These are phyloP conservation scores for Claviceps sorghi DNA, from an alignment of 2,329 filamentous ascomycete species.

Conservation along the genomic window DNA sequence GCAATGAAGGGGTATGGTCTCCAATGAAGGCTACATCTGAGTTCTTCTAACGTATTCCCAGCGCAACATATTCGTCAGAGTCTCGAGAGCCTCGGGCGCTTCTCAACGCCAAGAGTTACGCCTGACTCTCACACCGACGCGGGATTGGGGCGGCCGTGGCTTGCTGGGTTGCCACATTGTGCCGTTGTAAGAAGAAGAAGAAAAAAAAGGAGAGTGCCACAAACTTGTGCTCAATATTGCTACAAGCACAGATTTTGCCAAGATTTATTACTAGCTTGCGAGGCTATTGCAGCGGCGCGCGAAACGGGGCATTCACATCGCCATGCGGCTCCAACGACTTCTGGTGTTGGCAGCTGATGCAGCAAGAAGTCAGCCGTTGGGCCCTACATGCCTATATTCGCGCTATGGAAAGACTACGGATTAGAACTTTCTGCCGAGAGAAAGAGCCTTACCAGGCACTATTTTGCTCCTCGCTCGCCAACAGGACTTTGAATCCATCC, in stretches of 20 bases:
- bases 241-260: not conserved
- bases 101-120: slow-evolving; percentile 42
- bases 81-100: slow-evolving; percentile 33
- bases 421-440: not conserved
- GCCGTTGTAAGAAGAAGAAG: slow-evolving; percentile 38
- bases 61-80: slow-evolving; percentile 57
- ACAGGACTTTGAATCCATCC: not conserved
- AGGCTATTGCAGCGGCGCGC: not conserved
- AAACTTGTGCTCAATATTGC: not conserved
- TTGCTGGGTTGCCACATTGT: slow-evolving; percentile 82
- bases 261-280: not conserved
- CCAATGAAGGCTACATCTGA: not conserved
- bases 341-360: not conserved
- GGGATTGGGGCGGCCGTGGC: slow-evolving; percentile 81
- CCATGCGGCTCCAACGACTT: not conserved
- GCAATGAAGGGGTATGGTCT: slow-evolving; percentile 68
- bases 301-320: not conserved
- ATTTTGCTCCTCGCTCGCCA: not conserved
- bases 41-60: slow-evolving; percentile 23
- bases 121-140: slow-evolving; percentile 59
- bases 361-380: not conserved
- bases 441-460: not conserved
- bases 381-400: not conserved
- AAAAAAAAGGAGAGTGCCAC: no score
- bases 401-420: not conserved